Evolutionary conservation across 768 basidiomycete genomes (phyloP), one percentile per base, ranked within the genome.

Genomic region (Mycena amicta): DNA sequence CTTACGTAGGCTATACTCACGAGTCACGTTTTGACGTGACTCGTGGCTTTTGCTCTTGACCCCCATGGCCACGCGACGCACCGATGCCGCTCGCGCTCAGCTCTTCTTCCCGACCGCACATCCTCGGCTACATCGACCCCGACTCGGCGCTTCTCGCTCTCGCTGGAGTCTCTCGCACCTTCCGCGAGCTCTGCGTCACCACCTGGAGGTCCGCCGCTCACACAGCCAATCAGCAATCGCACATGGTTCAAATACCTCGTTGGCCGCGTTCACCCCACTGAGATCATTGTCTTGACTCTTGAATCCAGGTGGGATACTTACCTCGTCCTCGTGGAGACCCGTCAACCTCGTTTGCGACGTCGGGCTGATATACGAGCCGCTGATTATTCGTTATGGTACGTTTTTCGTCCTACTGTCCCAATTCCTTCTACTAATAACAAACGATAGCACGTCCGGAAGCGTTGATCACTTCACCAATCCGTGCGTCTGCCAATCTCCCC

Each of bases 291-390:
- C 23, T 26, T 28, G n/a, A 12, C 6, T 15, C 27, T 28, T 12
- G 18, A 30, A 3, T 33, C 46, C 59, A 51, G 61, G 54, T 63
- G 2, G 22, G 55, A 60, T 2, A n/a, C 50, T 6, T 66, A 66
- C 22, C 55, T 66, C 20, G 52, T 63, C 25, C 20, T 63, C 12
- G 23, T 46, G 3, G 64, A 66, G 29, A 63, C 62, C 3, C n/a
- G 58, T 40, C 6, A 61, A 66, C 41, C 55, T 58, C 31, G 41
- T 57, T 1, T 66, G 50, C 41, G 62, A 60, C 33, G 31, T 64
- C 2, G 64, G 53, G 16, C 6, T 66, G 22, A 55, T 66, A 4
- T 66, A 66, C 51, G 57, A 66, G 27, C 64, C 64, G 4, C 27
- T 66, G 23, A 57, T 66, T 20, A 16, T 60, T 5, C 57, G 54